Conservation (phyloP, 2,329 filamentous ascomycete species). For the Endothia cerciana region DNA sequence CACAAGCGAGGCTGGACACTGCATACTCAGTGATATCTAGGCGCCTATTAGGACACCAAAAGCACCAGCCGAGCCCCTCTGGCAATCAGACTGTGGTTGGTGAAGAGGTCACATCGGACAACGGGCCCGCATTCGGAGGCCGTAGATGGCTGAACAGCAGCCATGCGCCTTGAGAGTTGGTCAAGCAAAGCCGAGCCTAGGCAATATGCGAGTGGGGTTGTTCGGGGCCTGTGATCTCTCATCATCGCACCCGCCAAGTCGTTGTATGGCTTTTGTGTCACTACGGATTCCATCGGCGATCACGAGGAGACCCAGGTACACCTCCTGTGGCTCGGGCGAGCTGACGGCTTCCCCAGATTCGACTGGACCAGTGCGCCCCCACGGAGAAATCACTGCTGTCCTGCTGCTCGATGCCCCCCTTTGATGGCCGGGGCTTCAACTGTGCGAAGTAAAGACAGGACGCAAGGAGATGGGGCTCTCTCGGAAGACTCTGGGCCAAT, state of each 20-base stretch:
- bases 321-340: not conserved
- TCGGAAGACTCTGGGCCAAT: slow-evolving; percentile 8
- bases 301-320: not conserved
- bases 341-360: not conserved
- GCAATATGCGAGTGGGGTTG: slow-evolving; percentile 14
- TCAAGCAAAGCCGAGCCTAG: slow-evolving; percentile 3
- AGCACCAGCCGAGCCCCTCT: not conserved
- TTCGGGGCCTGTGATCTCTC: slow-evolving; percentile 6
- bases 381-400: not conserved
- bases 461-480: not conserved
- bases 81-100: slow-evolving; percentile 2
- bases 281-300: not conserved
- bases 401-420: not conserved
- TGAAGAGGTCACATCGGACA: slow-evolving; percentile 13
- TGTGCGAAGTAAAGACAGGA: not conserved
- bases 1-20: slow-evolving; percentile 9
- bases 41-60: not conserved
- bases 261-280: not conserved
- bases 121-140: slow-evolving; percentile 24
- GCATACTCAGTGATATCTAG: not conserved
- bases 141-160: slow-evolving; percentile 22
- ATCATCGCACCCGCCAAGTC: not conserved
- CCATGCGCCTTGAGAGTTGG: not conserved
- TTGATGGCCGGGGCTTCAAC: not conserved
- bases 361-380: not conserved